These are phyloP conservation scores for Fusarium sp. DNA, from an alignment of 2,329 filamentous ascomycete genomes.

Conservation along the genomic window DNA sequence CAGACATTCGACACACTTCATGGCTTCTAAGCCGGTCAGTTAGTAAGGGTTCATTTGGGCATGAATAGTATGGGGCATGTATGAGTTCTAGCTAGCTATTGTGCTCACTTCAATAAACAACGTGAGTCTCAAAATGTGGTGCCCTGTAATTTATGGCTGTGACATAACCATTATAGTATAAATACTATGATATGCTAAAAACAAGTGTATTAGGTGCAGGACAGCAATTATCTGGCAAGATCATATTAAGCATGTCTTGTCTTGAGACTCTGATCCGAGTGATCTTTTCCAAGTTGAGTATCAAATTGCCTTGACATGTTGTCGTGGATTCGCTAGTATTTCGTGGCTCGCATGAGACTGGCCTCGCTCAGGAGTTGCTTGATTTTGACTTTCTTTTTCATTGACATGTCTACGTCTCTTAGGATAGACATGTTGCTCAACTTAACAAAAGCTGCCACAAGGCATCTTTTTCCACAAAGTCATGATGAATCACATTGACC, in stretches of 20 bases:
- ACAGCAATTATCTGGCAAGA: neutral
- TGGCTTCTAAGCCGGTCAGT: constrained; percentile 5
- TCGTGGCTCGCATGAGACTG: neutral
- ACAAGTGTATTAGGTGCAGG: neutral
- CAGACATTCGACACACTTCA: neutral
- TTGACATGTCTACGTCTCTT: constrained; percentile 46
- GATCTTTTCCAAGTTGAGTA: neutral
- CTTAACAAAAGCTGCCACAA: constrained; percentile 74
- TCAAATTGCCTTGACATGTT: neutral
- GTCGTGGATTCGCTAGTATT: neutral
- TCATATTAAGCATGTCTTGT: neutral
- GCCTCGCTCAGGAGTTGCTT: neutral
- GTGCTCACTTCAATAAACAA: neutral
- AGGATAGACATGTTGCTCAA: constrained; percentile 36
- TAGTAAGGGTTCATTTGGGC: neutral
- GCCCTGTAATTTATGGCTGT: neutral
- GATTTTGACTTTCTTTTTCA: constrained; percentile 4
- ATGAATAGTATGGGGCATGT: constrained; percentile 6
- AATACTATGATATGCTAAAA: neutral
- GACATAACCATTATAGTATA: neutral
- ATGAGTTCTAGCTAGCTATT: constrained; percentile 17
- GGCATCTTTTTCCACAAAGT: constrained; percentile 75
- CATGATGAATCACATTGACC: constrained; percentile 89
- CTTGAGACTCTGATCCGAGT: too few relatives aligned
- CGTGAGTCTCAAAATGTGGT: neutral